A percentile compares a stretch with the other conserved stretches of the same genome.
Evolutionary conservation across 768 basidiomycete species (phyloP).

Genomic region (Podaxis pistillaris): DNA sequence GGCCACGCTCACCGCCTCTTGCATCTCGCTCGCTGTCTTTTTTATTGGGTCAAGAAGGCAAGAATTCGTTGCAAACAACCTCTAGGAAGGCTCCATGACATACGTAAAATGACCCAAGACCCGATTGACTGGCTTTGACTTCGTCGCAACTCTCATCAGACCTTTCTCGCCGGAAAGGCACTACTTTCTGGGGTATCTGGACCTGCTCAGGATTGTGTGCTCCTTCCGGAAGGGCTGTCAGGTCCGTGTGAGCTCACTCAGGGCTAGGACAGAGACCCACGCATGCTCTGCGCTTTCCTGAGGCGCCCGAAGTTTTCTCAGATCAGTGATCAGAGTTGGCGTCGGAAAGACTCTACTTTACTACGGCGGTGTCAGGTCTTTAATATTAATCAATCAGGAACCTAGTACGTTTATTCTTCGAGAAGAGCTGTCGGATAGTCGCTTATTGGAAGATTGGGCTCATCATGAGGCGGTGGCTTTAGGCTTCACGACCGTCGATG

Average conservation of each 20-base stretch:
- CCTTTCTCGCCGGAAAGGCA: too few species aligned
- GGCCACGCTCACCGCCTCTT: background rate
- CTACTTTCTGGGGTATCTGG: too few species aligned
- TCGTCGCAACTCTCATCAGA: too few species aligned
- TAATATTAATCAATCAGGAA: constrained; percentile 8
- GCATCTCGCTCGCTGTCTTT: background rate
- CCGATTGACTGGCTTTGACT: too few species aligned
- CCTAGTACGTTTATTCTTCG: background rate
- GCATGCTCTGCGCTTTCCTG: background rate
- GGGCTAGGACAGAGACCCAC: too few species aligned
- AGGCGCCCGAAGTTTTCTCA: background rate
- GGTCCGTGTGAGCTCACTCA: too few species aligned
- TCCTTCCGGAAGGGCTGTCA: too few species aligned
- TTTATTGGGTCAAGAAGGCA: background rate
- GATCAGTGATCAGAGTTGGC: background rate
- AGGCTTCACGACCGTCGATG: background rate
- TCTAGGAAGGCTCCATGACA: background rate
- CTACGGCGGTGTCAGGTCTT: background rate
- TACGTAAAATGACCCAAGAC: background rate
- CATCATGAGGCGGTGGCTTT: background rate
- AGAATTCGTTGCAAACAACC: background rate
- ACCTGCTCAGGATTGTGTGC: too few species aligned
- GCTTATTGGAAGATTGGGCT: background rate
- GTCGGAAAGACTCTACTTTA: background rate
- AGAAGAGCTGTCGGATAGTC: background rate